Evolutionary conservation across 2,329 filamentous ascomycete species (phyloP), one percentile per base, ranked within the genome.

Genomic region (Neodidymelliopsis sp.): DNA sequence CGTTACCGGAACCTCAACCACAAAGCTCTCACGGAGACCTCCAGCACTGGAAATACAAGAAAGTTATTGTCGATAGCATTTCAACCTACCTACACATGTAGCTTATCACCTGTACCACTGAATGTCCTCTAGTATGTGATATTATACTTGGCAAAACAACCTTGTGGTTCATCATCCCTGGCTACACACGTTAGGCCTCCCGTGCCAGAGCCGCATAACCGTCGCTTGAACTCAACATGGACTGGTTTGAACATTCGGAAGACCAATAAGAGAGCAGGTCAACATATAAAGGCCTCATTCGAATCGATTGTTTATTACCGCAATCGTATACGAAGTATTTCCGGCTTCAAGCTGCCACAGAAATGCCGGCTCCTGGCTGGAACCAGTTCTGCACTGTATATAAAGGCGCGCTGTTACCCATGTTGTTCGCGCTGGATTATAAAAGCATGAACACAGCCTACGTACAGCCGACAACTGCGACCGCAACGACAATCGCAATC

Each of bases 131-230:
- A n/a, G n/a, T n/a, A n/a, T n/a, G n/a, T n/a, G n/a, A n/a, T n/a
- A n/a, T n/a, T n/a, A n/a, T n/a, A n/a, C n/a, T n/a, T n/a, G n/a
- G n/a, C n/a, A n/a, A n/a, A n/a, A n/a, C n/a, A n/a, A n/a, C n/a
- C n/a, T n/a, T n/a, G n/a, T n/a, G n/a, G n/a, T n/a, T n/a, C n/a
- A n/a, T 34, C 9, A n/a, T n/a, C 20, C 6, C 12, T 19, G 15
- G 18, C 29, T 16, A 10, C 9, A 30, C 28, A 9, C 38, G 24
- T 43, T 13, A 44, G 39, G 46, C 46, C 3, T 23, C 29, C 46
- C 24, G 30, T 12, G 10, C 4, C 12, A 18, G 39, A 39, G 46
- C 46, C 39, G 46, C 25, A 49, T 35, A 49, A 9, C 39, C 46
- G 39, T 38, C 30, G 23, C 45, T 23, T 35, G 27, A 44, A 22